Evolutionary conservation across 352 stramenopile species (phyloP).

Genomic region (Thalassiosira sp.): DNA sequence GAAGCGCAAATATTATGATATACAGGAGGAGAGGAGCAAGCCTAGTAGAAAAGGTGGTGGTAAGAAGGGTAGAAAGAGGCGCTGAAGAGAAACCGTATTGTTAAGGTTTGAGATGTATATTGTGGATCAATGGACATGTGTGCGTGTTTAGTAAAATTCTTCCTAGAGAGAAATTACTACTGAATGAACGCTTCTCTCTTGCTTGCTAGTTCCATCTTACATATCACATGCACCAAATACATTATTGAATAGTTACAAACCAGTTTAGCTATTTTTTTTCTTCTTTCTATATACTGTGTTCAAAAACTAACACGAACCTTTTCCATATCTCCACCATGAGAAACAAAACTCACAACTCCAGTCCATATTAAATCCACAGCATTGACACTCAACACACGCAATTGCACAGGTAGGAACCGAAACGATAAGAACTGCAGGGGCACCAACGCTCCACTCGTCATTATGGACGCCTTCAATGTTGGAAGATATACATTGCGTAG

Average conservation of each 20-base stretch:
- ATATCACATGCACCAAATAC: no score
- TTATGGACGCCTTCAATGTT: constrained; percentile 58
- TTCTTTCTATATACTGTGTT: no score
- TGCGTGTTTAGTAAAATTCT: no score
- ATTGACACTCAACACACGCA: constrained; percentile 74
- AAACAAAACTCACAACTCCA: constrained; percentile 67
- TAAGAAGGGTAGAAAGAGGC: constrained; percentile 8
- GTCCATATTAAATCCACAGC: constrained; percentile 75
- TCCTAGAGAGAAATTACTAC: no score
- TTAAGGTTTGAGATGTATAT: no score
- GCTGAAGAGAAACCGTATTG: not conserved
- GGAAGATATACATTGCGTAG: constrained; percentile 53
- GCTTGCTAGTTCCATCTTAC: no score
- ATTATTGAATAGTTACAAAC: no score
- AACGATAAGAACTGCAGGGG: constrained; percentile 74
- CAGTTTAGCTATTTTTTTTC: no score
- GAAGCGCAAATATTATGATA: constrained; percentile 66
- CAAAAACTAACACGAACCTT: not conserved
- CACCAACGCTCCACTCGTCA: constrained; percentile 52
- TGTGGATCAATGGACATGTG: no score
- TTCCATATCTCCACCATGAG: constrained; percentile 43
- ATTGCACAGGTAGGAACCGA: constrained; percentile 64
- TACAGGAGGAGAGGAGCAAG: constrained; percentile 59
- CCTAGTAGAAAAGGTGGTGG: not conserved
- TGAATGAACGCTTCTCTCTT: no score